These are phyloP conservation scores for Pyricularia grisea DNA, from an alignment of 2,329 filamentous ascomycete species.

Conservation along the genomic window DNA sequence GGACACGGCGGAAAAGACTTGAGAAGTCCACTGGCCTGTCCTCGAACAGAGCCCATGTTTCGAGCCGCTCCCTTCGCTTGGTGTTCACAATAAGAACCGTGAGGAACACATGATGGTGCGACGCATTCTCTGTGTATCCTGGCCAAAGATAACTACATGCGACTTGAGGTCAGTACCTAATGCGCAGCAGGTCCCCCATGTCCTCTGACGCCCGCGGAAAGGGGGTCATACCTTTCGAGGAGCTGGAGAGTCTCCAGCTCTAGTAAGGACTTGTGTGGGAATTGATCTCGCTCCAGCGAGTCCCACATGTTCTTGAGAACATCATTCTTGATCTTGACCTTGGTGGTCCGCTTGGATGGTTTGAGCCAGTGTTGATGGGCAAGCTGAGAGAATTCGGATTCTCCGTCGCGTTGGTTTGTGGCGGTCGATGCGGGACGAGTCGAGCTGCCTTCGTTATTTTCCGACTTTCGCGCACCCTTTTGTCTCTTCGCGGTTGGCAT, in stretches of 20 bases:
- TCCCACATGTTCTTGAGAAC: slow-evolving; percentile 89
- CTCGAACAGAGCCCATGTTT: slow-evolving; percentile 80
- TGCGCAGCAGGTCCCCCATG: neutral
- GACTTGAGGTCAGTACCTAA: neutral
- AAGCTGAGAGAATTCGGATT: slow-evolving; percentile 63
- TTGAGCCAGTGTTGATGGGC: slow-evolving; percentile 83
- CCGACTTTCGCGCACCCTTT: slow-evolving; percentile 37
- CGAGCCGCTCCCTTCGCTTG: slow-evolving; percentile 77
- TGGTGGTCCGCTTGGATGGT: slow-evolving; percentile 46
- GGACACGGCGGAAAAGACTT: slow-evolving; percentile 74
- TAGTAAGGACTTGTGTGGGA: slow-evolving; percentile 67
- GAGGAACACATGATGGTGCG: slow-evolving; percentile 84
- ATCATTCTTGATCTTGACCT: slow-evolving; percentile 70
- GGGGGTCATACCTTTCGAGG: slow-evolving; percentile 57
- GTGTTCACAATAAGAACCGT: slow-evolving; percentile 79
- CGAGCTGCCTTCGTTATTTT: slow-evolving; percentile 25
- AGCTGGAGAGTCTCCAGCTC: slow-evolving; percentile 85
- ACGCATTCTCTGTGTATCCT: slow-evolving; percentile 77
- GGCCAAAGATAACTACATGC: slow-evolving; percentile 78
- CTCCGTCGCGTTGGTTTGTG: slow-evolving; percentile 60
- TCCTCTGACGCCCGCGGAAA: neutral
- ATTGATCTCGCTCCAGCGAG: slow-evolving; percentile 70
- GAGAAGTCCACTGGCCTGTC: slow-evolving; percentile 76
- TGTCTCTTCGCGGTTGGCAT: slow-evolving; percentile 54
- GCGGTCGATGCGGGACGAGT: slow-evolving; percentile 41